A percentile compares a stretch with the other conserved stretches of the same genome.
These are phyloP conservation scores for Neolentinus lepideus DNA, from an alignment of 1,284 basidiomycete species.

Conservation along the genomic window DNA sequence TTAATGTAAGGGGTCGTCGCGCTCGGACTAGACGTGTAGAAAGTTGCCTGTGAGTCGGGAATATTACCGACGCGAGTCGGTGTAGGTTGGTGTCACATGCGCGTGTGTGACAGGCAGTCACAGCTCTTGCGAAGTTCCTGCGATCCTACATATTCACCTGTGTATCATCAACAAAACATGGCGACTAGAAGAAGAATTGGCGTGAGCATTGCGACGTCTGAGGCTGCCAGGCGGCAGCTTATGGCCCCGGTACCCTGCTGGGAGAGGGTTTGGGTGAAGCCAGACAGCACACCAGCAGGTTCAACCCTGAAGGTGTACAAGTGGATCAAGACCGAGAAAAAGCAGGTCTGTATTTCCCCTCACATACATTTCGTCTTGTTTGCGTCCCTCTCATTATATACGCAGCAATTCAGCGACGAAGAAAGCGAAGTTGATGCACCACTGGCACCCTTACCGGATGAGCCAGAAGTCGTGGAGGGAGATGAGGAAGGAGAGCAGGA, in stretches of 20 bases:
- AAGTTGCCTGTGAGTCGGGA: too few species aligned
- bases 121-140: not conserved
- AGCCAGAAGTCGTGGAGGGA: constrained; percentile 54
- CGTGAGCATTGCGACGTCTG: constrained; percentile 65
- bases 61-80: too few species aligned
- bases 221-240: constrained; percentile 69
- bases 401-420: constrained; percentile 82
- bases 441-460: constrained; percentile 68
- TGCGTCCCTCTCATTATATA: too few species aligned
- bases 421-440: constrained; percentile 71
- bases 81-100: not conserved
- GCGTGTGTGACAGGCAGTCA: not conserved
- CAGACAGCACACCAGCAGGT: constrained; percentile 43
- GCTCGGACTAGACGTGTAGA: too few species aligned
- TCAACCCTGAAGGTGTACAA: constrained; percentile 60
- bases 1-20: constrained; percentile 7
- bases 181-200: constrained; percentile 67
- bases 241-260: constrained; percentile 77
- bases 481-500: constrained; percentile 62
- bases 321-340: constrained; percentile 71
- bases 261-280: constrained; percentile 63
- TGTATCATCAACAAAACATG: constrained; percentile 30
- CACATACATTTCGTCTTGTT: too few species aligned
- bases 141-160: not conserved
- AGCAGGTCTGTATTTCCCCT: constrained; percentile 60